Conservation (phyloP, 306 rosid genomes). For the Glycine latifolia region DNA sequence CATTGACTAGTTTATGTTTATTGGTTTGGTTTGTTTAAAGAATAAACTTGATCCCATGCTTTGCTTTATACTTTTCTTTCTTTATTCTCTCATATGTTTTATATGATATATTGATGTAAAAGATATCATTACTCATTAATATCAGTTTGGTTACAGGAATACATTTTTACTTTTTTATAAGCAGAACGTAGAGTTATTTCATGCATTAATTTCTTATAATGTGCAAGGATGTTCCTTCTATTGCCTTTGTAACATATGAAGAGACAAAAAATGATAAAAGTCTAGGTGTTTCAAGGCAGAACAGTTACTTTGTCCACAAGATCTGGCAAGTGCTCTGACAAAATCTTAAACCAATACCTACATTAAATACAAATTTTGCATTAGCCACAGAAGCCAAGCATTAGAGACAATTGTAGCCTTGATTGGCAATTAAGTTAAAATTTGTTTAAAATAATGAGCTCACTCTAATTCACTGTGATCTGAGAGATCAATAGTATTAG, state of each 20-base stretch:
- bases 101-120: background rate
- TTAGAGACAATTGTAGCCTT: background rate
- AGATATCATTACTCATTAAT: conserved; percentile 2
- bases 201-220: conserved; percentile 18
- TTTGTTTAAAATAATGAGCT: conserved; percentile 46
- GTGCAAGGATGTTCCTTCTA: conserved; percentile 28
- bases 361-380: conserved; percentile 41
- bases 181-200: background rate
- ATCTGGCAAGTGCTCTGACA: conserved; percentile 78
- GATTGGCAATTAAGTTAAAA: conserved; percentile 20
- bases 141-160: background rate
- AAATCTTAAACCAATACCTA: conserved; percentile 83
- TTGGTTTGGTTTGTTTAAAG: conserved; percentile 2
- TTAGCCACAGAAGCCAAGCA: conserved; percentile 40
- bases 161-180: conserved; percentile 3
- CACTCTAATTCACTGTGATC: conserved; percentile 81
- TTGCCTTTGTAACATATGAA: background rate
- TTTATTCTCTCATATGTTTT: conserved; percentile 1
- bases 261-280: background rate
- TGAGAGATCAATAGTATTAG: conserved; percentile 85
- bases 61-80: conserved; percentile 21
- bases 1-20: background rate
- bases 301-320: conserved; percentile 80
- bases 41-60: background rate
- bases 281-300: conserved; percentile 1